These are phyloP conservation scores for Boletus insuetus DNA, from an alignment of 768 basidiomycete species.

Conservation along the genomic window DNA sequence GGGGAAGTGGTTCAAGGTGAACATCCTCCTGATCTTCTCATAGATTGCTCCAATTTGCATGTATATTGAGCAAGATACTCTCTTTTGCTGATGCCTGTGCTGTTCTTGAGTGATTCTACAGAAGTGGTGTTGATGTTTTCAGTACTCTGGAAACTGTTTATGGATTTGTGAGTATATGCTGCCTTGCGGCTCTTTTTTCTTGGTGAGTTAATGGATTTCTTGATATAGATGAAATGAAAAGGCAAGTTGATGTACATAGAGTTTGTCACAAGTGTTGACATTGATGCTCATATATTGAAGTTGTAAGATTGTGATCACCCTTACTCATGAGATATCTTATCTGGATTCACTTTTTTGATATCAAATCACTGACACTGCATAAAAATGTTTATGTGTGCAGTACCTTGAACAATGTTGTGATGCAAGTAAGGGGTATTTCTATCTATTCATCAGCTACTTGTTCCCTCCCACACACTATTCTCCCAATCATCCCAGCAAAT, in stretches of 20 bases:
- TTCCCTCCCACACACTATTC: constrained; percentile 7
- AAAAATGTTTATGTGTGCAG: not conserved
- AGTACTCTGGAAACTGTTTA: constrained; percentile 86
- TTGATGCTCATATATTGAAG: not conserved
- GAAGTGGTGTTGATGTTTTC: no score
- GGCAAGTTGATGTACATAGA: constrained; percentile 6
- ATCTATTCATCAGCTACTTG: constrained; percentile 10
- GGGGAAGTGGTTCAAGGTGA: no score
- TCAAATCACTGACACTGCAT: no score
- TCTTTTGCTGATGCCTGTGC: no score
- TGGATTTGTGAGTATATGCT: constrained; percentile 68
- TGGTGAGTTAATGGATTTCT: not conserved
- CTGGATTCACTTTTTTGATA: not conserved
- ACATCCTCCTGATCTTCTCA: no score
- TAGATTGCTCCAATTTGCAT: no score
- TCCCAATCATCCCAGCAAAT: constrained; percentile 42
- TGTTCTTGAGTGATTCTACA: no score
- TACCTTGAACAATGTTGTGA: not conserved
- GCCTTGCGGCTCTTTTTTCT: not conserved
- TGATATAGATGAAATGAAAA: constrained; percentile 36
- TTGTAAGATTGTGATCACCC: not conserved
- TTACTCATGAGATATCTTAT: not conserved
- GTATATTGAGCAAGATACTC: no score
- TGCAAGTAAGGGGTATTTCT: not conserved
- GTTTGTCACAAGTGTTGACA: not conserved